Base-by-base conservation (phyloP, 2,329 filamentous ascomycete species). In the Talaromyces sp. region DNA sequence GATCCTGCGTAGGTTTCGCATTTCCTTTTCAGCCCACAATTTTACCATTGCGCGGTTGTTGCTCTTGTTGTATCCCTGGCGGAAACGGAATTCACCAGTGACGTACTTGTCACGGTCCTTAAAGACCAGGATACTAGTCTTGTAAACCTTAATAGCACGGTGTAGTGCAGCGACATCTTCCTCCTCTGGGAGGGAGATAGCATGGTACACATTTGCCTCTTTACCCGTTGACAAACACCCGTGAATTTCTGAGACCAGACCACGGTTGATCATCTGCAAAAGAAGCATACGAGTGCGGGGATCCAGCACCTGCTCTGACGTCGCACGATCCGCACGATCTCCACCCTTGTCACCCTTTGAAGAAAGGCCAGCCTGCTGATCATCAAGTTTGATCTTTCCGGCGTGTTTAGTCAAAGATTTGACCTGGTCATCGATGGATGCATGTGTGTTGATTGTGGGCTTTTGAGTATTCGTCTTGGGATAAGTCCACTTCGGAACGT, bases 11-110 rank as follows among this genome's bases (percentile, higher is more conserved):
- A 99, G 75, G 74, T 99, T 99, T 37, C 94, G 85, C 78, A 95
- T 96, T 76, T 99, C 94, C 76, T 99, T 99, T 76, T 99, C 93
- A 0, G 95, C 95, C 94, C 94, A 99, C 20, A 97, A 81, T 74
- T 96, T 96, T 62, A 99, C 93, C 93, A 97, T 97, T 62, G 93
- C 91, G 44, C 92, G 85, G 77, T 91, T 96, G 75, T 91, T 96
- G 61, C 89, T 89, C 79, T 97, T 97, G 76, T 93, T 94, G 70
- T 93, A 94, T 45, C 93, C 93, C 56, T 86, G 82, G 63, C 90
- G 85, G 80, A 99, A 99, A 20, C 94, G 83, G 75, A 92, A 91
- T 75, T 99, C 94, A 61, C 94, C 94, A 1, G 88, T 89, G 57
- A 99, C 94, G 74, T 99, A 99, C 66, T 91, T 88, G 75, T 97